Base-by-base conservation (phyloP, 2,329 filamentous ascomycete species). In the Ascomycota sp. region DNA sequence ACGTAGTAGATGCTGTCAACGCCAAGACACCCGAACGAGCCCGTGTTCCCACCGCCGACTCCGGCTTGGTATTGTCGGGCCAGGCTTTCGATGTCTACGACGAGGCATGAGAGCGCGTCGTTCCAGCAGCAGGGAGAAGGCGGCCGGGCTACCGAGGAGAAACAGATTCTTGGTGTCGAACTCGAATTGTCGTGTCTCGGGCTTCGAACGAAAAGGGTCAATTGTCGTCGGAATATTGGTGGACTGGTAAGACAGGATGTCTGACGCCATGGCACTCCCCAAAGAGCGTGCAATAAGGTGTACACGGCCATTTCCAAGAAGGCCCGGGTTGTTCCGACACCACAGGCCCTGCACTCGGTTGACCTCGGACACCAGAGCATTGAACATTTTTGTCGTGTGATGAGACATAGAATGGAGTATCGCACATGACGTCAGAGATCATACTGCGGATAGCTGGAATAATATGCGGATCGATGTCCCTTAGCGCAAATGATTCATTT, bases 371-470 rank as follows among this genome's bases (percentile, higher is more conserved):
- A 92, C 75, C 28, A 94, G 73, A 1, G 89, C 85, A 26, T 75
- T 66, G 30, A 93, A 78, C 85, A 98, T 95, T 50, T 83, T 93
- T 4, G 75, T 69, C 43, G 95, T 93, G 53, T 95, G 86, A 34
- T 91, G 79, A 0, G 86, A 95, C 55, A 98, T 95, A 98, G 47
- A 93, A 95, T 0, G 89, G 89, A 29, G 98, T 86, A 47, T 98
- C 89, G 29, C 95, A 75, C 82, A 98, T 94, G 41, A 98, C 82
- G 48, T 98, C 89, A 25, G 80, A 91, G 36, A 98, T 91, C 46
- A 98, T 72, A 44, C 78, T 81, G 27, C 89, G 75, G n/a, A 98
- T 76, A 1, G 81, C 83, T 0, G 86, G 85, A 20, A 98, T 80
- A 0, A 81, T 89, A 25, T 75, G 69, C 1, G 83, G 86, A 4